Conservation (phyloP, 345 rosid species). For the Turnera subulata region DNA sequence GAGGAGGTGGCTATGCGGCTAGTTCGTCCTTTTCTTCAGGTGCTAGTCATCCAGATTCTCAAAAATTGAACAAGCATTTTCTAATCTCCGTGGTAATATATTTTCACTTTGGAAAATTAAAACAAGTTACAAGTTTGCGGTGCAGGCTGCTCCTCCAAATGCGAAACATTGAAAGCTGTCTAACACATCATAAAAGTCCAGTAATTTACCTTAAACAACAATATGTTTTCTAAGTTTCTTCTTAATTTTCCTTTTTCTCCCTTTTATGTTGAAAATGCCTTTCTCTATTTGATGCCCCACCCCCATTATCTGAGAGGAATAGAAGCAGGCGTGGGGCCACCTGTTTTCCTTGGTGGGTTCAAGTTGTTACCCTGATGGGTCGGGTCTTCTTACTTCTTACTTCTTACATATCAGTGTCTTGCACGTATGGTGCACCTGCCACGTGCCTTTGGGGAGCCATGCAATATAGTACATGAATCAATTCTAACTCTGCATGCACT, state of each 20-base stretch:
- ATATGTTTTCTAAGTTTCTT: too few species aligned
- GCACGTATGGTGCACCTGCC: constrained; percentile 6
- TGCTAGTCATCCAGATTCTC: background rate
- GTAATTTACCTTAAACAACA: constrained; percentile 16
- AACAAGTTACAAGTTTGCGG: background rate
- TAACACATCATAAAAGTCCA: constrained; percentile 25
- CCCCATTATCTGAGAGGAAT: background rate
- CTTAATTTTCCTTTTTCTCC: too few species aligned
- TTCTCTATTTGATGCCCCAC: constrained; percentile 5
- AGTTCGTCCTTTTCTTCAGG: constrained; percentile 29
- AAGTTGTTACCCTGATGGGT: background rate
- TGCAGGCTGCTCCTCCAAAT: constrained; percentile 29
- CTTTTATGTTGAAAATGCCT: too few species aligned
- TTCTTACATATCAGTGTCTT: background rate
- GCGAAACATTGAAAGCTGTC: constrained; percentile 34
- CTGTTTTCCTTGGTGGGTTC: background rate
- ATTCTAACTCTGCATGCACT: background rate
- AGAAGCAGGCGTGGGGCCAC: background rate
- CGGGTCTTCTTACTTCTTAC: background rate
- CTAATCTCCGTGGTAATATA: too few species aligned
- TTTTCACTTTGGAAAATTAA: background rate
- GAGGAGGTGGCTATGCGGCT: constrained; percentile 26
- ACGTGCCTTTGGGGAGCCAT: constrained; percentile 14
- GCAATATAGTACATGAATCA: constrained; percentile 3
- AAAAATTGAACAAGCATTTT: background rate